These are phyloP conservation scores for Dichomitus squalens DNA, from an alignment of 1,284 basidiomycete genomes.

Conservation along the genomic window DNA sequence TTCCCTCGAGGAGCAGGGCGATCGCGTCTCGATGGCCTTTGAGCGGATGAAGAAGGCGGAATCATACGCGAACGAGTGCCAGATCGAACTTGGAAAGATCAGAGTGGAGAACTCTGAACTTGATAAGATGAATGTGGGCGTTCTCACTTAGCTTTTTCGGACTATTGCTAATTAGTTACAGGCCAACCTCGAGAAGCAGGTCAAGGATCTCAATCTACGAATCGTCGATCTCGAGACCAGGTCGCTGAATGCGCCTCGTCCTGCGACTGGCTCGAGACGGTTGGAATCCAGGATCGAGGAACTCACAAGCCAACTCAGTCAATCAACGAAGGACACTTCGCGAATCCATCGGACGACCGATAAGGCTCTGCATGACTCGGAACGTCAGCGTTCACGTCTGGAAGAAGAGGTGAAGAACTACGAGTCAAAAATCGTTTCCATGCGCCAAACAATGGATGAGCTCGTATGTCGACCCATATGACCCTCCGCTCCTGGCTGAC, in stretches of 20 bases:
- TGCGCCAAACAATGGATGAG: constrained; percentile 61
- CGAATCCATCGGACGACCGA: constrained; percentile 53
- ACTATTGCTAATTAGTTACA: constrained; percentile 33
- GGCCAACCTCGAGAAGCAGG: constrained; percentile 81
- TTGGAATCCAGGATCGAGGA: constrained; percentile 74
- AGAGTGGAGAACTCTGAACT: constrained; percentile 79
- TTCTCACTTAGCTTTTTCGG: constrained; percentile 2
- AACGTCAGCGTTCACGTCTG: constrained; percentile 57
- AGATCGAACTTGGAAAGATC: constrained; percentile 73
- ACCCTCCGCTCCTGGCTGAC: background rate
- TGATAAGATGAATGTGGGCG: constrained; percentile 74
- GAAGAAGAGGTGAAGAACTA: constrained; percentile 67
- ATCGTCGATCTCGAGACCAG: constrained; percentile 83
- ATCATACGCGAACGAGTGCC: constrained; percentile 71
- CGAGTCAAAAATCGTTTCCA: constrained; percentile 55
- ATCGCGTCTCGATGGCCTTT: constrained; percentile 70
- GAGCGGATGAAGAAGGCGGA: constrained; percentile 84
- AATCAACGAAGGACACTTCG: constrained; percentile 50
- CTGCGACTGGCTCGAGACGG: constrained; percentile 53
- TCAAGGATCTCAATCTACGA: constrained; percentile 79
- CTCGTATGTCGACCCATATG: constrained; percentile 51
- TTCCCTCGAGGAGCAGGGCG: constrained; percentile 78
- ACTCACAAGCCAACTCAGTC: constrained; percentile 61
- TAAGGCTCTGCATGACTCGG: constrained; percentile 61
- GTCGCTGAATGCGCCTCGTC: constrained; percentile 67